These are phyloP conservation scores for Penicillium diatomitis DNA, from an alignment of 495 filamentous ascomycete species.

Conservation along the genomic window DNA sequence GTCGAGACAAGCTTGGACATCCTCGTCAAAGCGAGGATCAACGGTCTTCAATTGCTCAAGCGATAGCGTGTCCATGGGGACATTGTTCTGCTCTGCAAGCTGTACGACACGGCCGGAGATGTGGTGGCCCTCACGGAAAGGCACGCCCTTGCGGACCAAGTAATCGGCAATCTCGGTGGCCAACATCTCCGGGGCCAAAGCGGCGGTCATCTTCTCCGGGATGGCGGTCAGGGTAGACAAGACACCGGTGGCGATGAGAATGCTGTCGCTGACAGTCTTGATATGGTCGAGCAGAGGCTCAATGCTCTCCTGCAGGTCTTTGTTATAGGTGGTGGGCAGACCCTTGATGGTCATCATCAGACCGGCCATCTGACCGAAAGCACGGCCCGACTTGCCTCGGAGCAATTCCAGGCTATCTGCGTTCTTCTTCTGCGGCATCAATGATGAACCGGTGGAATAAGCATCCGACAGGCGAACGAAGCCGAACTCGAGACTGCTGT, in stretches of 20 bases:
- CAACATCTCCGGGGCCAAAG: constrained; percentile 67
- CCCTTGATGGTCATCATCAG: constrained; percentile 84
- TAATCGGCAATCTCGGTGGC: constrained; percentile 85
- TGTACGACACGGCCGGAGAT: constrained; percentile 76
- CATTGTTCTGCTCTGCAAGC: constrained; percentile 57
- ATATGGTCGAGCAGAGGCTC: constrained; percentile 83
- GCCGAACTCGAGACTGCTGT: constrained; percentile 71
- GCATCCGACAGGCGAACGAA: constrained; percentile 79
- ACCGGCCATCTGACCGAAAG: constrained; percentile 83
- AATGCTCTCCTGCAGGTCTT: constrained; percentile 85
- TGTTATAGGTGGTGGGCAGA: constrained; percentile 87
- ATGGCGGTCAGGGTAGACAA: constrained; percentile 56
- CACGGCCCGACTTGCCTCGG: constrained; percentile 75
- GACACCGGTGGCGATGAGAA: constrained; percentile 78
- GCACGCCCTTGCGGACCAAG: constrained; percentile 80
- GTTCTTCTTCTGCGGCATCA: constrained; percentile 89
- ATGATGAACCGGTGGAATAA: constrained; percentile 71
- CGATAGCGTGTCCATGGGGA: constrained; percentile 69
- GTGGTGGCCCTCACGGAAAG: constrained; percentile 73
- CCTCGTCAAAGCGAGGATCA: constrained; percentile 64
- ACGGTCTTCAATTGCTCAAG: constrained; percentile 63
- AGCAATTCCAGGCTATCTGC: constrained; percentile 77
- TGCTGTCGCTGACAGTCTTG: constrained; percentile 76
- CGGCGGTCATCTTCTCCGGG: constrained; percentile 68
- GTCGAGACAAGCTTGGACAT: constrained; percentile 66